These are phyloP conservation scores for Clarireedia hainanense DNA, from an alignment of 2,329 filamentous ascomycete genomes.

Conservation along the genomic window DNA sequence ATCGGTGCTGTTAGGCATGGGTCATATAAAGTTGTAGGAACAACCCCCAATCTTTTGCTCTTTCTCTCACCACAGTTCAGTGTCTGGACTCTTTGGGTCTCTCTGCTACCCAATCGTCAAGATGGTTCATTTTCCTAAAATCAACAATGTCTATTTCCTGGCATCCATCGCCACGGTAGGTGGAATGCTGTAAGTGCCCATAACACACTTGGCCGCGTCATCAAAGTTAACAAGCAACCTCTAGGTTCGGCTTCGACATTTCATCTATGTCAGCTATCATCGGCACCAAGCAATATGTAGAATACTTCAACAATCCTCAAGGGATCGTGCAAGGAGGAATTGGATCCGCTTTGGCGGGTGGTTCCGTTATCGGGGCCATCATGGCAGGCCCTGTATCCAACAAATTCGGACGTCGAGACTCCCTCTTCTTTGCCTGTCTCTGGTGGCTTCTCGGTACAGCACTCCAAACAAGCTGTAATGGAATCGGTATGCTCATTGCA, in stretches of 20 bases:
- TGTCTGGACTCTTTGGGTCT: not conserved
- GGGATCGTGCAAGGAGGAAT: conserved; percentile 32
- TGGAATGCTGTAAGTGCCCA: conserved; percentile 13
- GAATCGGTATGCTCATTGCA: conserved; percentile 40
- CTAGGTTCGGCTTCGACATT: conserved; percentile 39
- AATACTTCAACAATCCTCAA: conserved; percentile 37
- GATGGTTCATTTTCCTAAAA: conserved; percentile 13
- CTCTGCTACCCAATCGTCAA: conserved; percentile 9
- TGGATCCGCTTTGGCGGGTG: conserved; percentile 58
- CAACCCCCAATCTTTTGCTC: not conserved
- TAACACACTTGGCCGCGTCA: not conserved
- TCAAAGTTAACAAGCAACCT: not conserved
- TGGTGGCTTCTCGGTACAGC: conserved; percentile 12
- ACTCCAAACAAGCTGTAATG: conserved; percentile 5
- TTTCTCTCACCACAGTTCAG: not conserved
- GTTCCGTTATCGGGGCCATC: conserved; percentile 58
- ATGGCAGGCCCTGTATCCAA: conserved; percentile 51
- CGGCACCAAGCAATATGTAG: conserved; percentile 40
- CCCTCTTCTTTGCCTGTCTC: conserved; percentile 30
- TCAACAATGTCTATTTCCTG: conserved; percentile 18
- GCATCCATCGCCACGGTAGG: conserved; percentile 15
- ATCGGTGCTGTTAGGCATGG: no score
- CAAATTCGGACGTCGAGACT: conserved; percentile 39
- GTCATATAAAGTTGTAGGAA: not conserved
- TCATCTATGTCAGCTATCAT: conserved; percentile 50